Conservation (phyloP, 1,139 yeast genomes). For the Pichia sp. region DNA sequence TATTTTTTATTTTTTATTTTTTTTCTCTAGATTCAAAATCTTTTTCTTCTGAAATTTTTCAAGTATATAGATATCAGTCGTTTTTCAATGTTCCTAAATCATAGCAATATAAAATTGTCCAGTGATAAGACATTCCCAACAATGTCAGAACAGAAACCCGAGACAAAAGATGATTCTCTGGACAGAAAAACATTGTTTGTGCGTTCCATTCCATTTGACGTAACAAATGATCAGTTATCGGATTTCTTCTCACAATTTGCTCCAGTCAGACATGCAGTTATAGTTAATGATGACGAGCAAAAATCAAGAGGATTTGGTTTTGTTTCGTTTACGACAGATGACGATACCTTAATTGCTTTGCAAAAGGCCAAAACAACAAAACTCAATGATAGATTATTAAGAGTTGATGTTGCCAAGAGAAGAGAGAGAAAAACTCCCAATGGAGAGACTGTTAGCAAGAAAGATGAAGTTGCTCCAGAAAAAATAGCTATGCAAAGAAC, state of each 20-base stretch:
- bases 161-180: conserved; percentile 30
- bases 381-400: conserved; percentile 60
- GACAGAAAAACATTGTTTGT: conserved; percentile 75
- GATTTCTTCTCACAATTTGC: conserved; percentile 86
- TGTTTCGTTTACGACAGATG: conserved; percentile 82
- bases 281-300: conserved; percentile 74
- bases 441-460: neutral
- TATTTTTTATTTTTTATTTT: conserved; percentile 1
- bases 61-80: neutral
- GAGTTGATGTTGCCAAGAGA: conserved; percentile 87
- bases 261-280: conserved; percentile 92
- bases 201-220: conserved; percentile 74
- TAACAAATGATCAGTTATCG: conserved; percentile 75
- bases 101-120: too few relatives aligned
- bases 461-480: conserved; percentile 19
- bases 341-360: conserved; percentile 77
- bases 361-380: conserved; percentile 58
- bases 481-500: conserved; percentile 28
- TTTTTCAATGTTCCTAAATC: too few relatives aligned
- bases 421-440: conserved; percentile 56
- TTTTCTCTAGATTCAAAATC: neutral
- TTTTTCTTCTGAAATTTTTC: conserved; percentile 4
- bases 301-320: conserved; percentile 92
- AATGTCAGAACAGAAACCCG: conserved; percentile 10
- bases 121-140: too few relatives aligned